Percentiles rank a stretch among this genome's conserved stretches.
These are phyloP conservation scores for Phalaenopsis aphrodite DNA, from an alignment of 106 monocot genomes.

Conservation along the genomic window DNA sequence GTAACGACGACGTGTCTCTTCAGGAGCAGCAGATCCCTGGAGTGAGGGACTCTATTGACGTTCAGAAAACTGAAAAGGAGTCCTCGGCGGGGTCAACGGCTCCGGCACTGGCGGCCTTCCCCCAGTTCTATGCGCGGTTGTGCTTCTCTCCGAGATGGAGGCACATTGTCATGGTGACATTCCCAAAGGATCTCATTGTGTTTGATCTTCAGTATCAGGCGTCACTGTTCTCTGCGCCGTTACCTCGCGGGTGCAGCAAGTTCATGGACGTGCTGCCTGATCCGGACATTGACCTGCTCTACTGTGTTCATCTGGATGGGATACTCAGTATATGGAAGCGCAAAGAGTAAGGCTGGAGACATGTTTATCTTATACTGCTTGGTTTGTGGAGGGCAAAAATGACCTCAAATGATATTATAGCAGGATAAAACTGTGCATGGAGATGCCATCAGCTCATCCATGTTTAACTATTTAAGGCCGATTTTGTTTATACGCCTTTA, in stretches of 20 bases:
- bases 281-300: conserved; percentile 63
- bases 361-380: not conserved
- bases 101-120: conserved; percentile 58
- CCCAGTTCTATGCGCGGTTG: conserved; percentile 36
- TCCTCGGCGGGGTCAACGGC: not conserved
- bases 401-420: not conserved
- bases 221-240: conserved; percentile 30
- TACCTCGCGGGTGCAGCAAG: conserved; percentile 69
- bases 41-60: conserved; percentile 28
- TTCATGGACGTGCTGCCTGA: conserved; percentile 78
- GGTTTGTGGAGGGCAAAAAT: not conserved
- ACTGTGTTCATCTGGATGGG: conserved; percentile 83
- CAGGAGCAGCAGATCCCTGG: conserved; percentile 50
- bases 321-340: conserved; percentile 90
- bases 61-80: conserved; percentile 55
- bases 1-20: conserved; percentile 28
- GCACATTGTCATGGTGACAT: conserved; percentile 50
- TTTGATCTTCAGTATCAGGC: conserved; percentile 80
- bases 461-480: too few species aligned
- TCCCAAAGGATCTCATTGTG: conserved; percentile 74
- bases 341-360: conserved; percentile 56
- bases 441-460: too few species aligned
- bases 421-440: too few species aligned
- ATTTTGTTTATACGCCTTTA: too few species aligned
- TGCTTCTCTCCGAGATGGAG: conserved; percentile 88